Conservation (phyloP, 805 yeast genomes). For the Candida nanaspora region DNA sequence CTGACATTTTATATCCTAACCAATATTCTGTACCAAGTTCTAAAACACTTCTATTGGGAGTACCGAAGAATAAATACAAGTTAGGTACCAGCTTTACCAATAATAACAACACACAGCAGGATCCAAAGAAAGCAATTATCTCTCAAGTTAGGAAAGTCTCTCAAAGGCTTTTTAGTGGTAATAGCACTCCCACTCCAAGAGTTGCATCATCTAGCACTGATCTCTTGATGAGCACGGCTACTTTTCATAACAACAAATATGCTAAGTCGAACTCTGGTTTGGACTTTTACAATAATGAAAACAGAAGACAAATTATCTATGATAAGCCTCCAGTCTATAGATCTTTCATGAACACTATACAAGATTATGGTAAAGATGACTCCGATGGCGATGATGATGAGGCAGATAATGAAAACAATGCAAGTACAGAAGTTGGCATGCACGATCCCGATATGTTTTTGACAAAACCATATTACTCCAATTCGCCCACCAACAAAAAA, state of each 20-base stretch:
- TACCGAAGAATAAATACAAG: not conserved
- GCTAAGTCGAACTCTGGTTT: not conserved
- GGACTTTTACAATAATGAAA: not conserved
- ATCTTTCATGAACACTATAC: not conserved
- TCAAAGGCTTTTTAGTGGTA: conserved; percentile 16
- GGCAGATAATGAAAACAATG: conserved; percentile 1
- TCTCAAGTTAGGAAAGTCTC: conserved; percentile 25
- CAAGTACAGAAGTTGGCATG: conserved; percentile 7
- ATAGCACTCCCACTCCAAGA: too few relatives aligned
- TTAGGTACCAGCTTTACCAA: too few relatives aligned
- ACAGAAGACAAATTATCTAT: not conserved
- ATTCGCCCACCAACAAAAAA: not conserved
- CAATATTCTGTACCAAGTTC: not conserved
- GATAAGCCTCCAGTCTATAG: not conserved
- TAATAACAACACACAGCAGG: too few relatives aligned
- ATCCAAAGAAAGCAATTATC: conserved; percentile 10
- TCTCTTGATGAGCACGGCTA: not conserved
- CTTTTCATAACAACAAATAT: too few relatives aligned
- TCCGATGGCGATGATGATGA: not conserved
- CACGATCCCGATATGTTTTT: conserved; percentile 17
- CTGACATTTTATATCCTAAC: conserved; percentile 1
- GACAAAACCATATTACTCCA: conserved; percentile 9
- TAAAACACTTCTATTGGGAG: not conserved
- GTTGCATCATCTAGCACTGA: not conserved
- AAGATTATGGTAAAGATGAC: not conserved